Base-by-base conservation (phyloP, 495 filamentous ascomycete genomes). In the Jackrogersella minutella region DNA sequence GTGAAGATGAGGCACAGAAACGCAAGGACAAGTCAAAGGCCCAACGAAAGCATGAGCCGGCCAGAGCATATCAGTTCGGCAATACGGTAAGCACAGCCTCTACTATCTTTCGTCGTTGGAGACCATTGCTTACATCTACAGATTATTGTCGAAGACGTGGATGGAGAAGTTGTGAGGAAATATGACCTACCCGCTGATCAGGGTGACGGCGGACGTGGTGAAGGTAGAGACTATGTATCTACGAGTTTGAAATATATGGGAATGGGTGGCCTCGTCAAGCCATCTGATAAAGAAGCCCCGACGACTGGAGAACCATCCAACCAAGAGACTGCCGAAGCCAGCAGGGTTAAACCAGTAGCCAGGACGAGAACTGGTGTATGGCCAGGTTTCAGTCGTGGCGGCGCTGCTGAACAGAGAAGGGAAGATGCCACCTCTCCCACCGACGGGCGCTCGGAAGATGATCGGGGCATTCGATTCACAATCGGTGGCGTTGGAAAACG, bases 101-200 rank as follows among this genome's bases (percentile, higher is more conserved):
- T 11, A 52, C 21, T 16, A n/a, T 40, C 3, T 3, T 19, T 14
- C 13, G 1, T 46, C 24, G 16, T 40, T 19, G 8, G 11, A 14
- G 6, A 13, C 14, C 60, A 50, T 21, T 44, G 26, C 72, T 76
- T 64, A 78, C 66, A 3, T 28, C 13, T 67, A 16, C 72, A 88
- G 75, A 94, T 99, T 68, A 97, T 99, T 71, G 93, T 99, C 13
- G 96, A 99, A 77, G 93, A 99, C 69, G 93, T 94, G 74, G 91
- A 97, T 73, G 96, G 96, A 26, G 96, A 99, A 72, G 96, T 99
- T 10, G 86, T 99, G 74, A 96, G 96, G 82, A 96, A 95, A 61
- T 98, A 97, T 74, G 92, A 96, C 53, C 88, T 97, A 26, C 90
- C 93, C 9, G 69, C 82, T 3, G 71, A 76, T 3, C 65, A 77